Evolutionary conservation across 768 basidiomycete species (phyloP), one percentile per base, ranked within the genome.

Genomic region (Kockovaella imperatae): DNA sequence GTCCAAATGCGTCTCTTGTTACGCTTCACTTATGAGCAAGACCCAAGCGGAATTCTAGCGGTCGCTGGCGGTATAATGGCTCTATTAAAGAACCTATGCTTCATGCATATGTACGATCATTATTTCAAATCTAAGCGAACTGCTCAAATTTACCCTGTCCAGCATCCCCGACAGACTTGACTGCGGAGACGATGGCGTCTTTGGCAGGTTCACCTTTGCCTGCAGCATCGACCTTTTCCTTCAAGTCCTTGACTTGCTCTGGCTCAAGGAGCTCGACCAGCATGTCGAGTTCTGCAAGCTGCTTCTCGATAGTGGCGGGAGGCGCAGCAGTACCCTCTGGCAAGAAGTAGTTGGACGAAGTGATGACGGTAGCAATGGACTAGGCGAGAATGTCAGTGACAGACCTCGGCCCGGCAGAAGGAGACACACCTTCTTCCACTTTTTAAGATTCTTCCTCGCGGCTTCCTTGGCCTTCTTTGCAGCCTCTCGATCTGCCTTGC

Each of bases 401-500:
- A 14, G 13, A n/a, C 13, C 23, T 20, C 8, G 15, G 15, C 67
- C 77, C 81, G 60, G 17, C 48, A 48, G 14, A 11, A 28, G 20
- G 28, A 11, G 14, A 57, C 74, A 29, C 45, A 82, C 84, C 80
- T 84, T 84, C 62, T 93, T 90, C 53, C 80, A 71, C 61, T 73
- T 73, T 52, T 73, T 73, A 50, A 69, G 45, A 56, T 73, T 73
- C 65, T 73, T 73, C 59, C 65, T 67, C 17, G 72, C 72, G 25
- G 72, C 83, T 59, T 88, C 87, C 59, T 88, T 86, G 58, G 74
- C 74, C 56, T 84, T 86, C 64, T 77, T 81, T 63, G 75, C 77
- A n/a, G 74, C 71, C 58, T 71, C 70, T 36, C 64, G 56, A 18
- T 67, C 62, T 10, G 53, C 64, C 57, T 71, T 73, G 45, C 64